Base-by-base conservation (phyloP, 31 red algal species). In the Bonnemaisonia californica region DNA sequence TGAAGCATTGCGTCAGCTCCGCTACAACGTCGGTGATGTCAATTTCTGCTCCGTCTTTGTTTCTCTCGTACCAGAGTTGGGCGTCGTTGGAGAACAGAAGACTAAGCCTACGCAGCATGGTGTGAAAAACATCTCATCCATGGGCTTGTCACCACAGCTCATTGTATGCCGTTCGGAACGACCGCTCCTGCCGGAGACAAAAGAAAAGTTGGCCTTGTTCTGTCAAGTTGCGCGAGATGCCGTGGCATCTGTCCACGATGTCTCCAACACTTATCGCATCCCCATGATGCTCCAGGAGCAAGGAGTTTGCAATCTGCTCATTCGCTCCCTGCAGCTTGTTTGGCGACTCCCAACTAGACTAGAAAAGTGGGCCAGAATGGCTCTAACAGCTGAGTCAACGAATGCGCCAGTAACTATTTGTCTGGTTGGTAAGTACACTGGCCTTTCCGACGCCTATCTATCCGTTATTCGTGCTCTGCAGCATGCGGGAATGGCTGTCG, bases 91-190 rank as follows among this genome's bases (percentile, higher is more conserved):
- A 57, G 97, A 99, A 69, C 91, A 94, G 35, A 99, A 99, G 84
- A 99, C 97, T 55, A 99, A 99, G 72, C 97, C 97, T 36, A 96
- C 93, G 8, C 97, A 99, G 66, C 89, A 95, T 66, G 90, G 93
- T 41, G 93, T 95, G 18, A 94, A 93, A 41, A 94, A 83, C 35
- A 60, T 99, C 42, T 74, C 90, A 42, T 92, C 87, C 35, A 84
- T 94, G 86, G 97, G 97, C 8, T 77, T 99, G 27, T 82, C 87
- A 38, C 93, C 97, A 47, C 87, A 96, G 29, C 65, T 96, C 3
- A 96, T 99, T 66, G 86, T 99, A 32, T 96, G 93, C 71, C 85
- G 97, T 42, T 92, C 83, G 13, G 91, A 96, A 37, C 85, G 81
- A 42, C 93, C 97, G 47, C 71, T 99, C 38, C 85, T 89, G 29